phyloP scores from a whole-genome alignment of 1,284 basidiomycete genomes.

The Pascua sp. region DNA sequence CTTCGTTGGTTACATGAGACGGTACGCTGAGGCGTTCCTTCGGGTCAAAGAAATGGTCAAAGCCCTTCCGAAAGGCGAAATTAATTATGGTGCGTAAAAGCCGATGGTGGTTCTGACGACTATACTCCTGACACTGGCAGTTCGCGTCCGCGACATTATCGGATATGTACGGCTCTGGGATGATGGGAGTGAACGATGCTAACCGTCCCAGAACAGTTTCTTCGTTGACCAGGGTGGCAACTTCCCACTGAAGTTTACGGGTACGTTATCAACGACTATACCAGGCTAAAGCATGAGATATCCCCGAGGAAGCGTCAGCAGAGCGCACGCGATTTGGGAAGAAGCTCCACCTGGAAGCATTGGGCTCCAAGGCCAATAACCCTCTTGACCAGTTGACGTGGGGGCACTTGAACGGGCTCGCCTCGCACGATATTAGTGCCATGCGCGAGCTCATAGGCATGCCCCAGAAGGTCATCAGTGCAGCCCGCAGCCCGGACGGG shows the following conservation, averaged over 20 bases:
- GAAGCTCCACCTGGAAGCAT: conserved; percentile 26
- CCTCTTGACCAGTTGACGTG: conserved; percentile 34
- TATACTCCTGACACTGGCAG: conserved; percentile 6
- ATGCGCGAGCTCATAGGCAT: conserved; percentile 51
- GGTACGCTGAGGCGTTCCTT: conserved; percentile 47
- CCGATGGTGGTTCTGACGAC: neutral
- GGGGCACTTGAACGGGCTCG: conserved; percentile 42
- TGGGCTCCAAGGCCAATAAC: conserved; percentile 22
- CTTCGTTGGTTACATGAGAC: conserved; percentile 50
- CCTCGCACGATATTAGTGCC: conserved; percentile 48
- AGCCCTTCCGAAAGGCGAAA: conserved; percentile 1
- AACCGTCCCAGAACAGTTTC: conserved; percentile 47
- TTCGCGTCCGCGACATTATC: conserved; percentile 50
- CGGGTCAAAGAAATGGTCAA: conserved; percentile 39
- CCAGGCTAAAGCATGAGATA: conserved; percentile 43
- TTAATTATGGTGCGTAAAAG: conserved; percentile 12
- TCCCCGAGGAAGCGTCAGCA: conserved; percentile 19
- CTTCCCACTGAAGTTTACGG: conserved; percentile 10
- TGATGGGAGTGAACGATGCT: no score
- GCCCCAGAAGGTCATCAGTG: conserved; percentile 38
- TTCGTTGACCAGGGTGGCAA: conserved; percentile 28
- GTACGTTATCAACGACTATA: conserved; percentile 8
- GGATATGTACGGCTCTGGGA: no score
- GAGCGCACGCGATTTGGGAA: conserved; percentile 15
- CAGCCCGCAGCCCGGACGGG: conserved; percentile 21